phyloP scores from a whole-genome alignment of 192 early-diverging fungal genomes.

The Thamnidium elegans region DNA sequence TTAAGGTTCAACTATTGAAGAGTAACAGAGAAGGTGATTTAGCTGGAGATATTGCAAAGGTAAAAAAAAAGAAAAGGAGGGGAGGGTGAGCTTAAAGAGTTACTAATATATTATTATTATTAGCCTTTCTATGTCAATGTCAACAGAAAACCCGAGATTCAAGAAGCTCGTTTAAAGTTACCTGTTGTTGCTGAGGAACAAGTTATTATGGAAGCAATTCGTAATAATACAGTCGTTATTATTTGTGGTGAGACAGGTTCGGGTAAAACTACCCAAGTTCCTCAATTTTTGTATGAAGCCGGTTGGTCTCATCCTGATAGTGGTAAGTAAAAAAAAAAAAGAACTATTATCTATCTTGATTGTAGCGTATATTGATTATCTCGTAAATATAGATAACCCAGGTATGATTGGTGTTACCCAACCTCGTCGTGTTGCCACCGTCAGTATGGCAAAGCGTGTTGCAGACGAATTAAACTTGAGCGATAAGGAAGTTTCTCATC shows the following conservation, averaged over 20 bases:
- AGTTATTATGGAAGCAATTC: conserved; percentile 95
- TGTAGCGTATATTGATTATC: not conserved
- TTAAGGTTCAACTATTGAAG: conserved; percentile 33
- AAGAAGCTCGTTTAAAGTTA: conserved; percentile 72
- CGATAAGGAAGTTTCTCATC: conserved; percentile 71
- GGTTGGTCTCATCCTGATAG: conserved; percentile 89
- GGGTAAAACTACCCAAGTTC: conserved; percentile 96
- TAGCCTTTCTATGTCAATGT: conserved; percentile 74
- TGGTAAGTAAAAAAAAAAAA: conserved; percentile 31
- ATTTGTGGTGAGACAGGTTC: conserved; percentile 98
- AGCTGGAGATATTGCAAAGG: conserved; percentile 23
- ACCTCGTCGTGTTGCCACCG: conserved; percentile 94
- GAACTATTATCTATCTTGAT: conserved; percentile 4
- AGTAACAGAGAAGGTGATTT: conserved; percentile 36
- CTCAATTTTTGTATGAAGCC: conserved; percentile 96
- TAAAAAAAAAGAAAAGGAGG: not conserved
- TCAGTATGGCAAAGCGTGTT: conserved; percentile 95
- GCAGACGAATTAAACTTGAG: conserved; percentile 80
- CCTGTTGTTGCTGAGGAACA: conserved; percentile 96
- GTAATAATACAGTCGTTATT: conserved; percentile 80
- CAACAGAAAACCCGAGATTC: conserved; percentile 69
- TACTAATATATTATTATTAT: not conserved
- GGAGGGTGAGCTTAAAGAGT: not conserved
- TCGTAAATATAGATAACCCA: conserved; percentile 49
- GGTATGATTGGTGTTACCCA: conserved; percentile 98